Evolutionary conservation across 169 alveolate species (phyloP).

Genomic region (Plasmodium vivax): DNA sequence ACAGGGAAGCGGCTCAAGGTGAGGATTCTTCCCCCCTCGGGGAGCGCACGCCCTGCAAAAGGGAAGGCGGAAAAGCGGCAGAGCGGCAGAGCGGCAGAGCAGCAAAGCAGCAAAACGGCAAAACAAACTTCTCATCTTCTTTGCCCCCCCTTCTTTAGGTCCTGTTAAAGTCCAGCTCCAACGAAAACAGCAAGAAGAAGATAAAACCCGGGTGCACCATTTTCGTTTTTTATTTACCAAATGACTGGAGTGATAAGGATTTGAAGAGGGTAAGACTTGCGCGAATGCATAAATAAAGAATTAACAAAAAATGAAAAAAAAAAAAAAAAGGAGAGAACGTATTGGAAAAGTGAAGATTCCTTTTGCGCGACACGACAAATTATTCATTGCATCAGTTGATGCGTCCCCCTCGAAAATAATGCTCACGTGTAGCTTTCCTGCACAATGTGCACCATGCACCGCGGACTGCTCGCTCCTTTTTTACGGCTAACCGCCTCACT

Average conservation of each 20-base stretch:
- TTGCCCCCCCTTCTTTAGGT: slow-evolving; percentile 20
- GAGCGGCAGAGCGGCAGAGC: neutral
- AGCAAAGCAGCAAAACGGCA: neutral
- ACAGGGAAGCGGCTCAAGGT: slow-evolving; percentile 71
- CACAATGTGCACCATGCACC: neutral
- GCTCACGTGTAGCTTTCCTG: neutral
- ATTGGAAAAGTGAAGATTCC: neutral
- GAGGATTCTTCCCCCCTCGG: neutral
- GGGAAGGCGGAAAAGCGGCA: neutral
- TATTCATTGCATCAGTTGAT: neutral
- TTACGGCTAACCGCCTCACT: neutral
- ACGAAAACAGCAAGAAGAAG: slow-evolving; percentile 50
- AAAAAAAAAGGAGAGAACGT: neutral
- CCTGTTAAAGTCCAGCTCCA: slow-evolving; percentile 53
- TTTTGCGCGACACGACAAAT: neutral
- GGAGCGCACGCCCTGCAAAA: neutral
- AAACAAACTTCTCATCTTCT: neutral
- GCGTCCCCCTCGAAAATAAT: neutral
- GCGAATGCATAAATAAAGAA: neutral
- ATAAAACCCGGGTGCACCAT: slow-evolving; percentile 74
- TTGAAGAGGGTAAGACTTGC: slow-evolving; percentile 42
- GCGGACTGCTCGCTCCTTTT: neutral
- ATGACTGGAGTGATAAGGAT: slow-evolving; percentile 75
- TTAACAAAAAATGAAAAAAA: neutral
- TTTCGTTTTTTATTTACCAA: slow-evolving; percentile 70